Conservation (phyloP, 768 basidiomycete species). For the Cubamyces sp. region DNA sequence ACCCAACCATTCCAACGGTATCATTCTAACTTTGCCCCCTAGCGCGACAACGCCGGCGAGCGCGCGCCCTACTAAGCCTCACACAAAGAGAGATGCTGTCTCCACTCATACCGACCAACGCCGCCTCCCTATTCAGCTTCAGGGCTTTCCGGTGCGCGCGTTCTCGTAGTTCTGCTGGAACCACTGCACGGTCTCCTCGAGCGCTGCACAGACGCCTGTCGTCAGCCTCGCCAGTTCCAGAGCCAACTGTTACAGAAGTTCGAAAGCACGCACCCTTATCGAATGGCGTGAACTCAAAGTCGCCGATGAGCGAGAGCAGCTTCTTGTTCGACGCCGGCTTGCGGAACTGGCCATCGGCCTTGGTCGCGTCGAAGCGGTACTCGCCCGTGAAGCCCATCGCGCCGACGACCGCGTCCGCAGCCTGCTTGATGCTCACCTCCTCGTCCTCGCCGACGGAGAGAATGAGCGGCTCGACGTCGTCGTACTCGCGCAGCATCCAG, state of each 20-base stretch:
- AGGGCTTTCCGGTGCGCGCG: conserved; percentile 59
- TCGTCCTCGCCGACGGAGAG: conserved; percentile 93
- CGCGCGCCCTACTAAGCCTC: background rate
- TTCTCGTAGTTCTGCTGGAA: conserved; percentile 81
- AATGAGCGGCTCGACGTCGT: conserved; percentile 92
- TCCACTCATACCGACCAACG: too few species aligned
- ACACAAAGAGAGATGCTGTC: too few species aligned
- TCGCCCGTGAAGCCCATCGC: conserved; percentile 79
- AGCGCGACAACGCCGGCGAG: background rate
- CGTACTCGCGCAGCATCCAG: conserved; percentile 89
- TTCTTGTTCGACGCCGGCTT: conserved; percentile 96
- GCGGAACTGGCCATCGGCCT: conserved; percentile 92
- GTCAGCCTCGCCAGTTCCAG: background rate
- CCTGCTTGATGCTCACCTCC: conserved; percentile 90
- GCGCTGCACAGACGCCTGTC: conserved; percentile 48
- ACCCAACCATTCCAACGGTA: background rate
- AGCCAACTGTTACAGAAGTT: background rate
- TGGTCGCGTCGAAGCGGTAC: conserved; percentile 79
- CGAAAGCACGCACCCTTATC: conserved; percentile 58
- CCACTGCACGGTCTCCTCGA: conserved; percentile 83
- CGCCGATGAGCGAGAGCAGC: conserved; percentile 72
- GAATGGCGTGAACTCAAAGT: conserved; percentile 92
- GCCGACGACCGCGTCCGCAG: conserved; percentile 89
- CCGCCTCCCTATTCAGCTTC: background rate
- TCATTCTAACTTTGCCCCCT: background rate